Evolutionary conservation across 495 filamentous ascomycete genomes (phyloP).

Genomic region (Bacidia rubella): DNA sequence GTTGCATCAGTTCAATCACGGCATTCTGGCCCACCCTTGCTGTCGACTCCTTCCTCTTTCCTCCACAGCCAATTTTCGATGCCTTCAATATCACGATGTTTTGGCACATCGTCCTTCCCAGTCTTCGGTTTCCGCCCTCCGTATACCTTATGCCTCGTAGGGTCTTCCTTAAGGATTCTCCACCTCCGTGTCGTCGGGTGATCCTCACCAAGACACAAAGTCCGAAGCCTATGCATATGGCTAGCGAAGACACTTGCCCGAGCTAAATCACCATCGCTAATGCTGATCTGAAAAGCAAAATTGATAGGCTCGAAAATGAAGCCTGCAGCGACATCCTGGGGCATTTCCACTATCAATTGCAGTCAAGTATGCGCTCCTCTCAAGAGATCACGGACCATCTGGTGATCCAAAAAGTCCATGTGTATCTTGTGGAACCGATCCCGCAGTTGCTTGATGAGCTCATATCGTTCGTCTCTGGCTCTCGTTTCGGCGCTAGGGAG

Average conservation of each 20-base stretch:
- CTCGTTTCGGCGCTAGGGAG: conserved; percentile 16
- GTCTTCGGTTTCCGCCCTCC: conserved; percentile 26
- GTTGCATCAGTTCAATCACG: too few species aligned
- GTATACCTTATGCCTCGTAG: conserved; percentile 18
- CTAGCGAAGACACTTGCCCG: conserved; percentile 33
- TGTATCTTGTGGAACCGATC: conserved; percentile 22
- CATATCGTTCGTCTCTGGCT: conserved; percentile 22
- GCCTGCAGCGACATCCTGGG: conserved; percentile 19
- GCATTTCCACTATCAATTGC: conserved; percentile 22
- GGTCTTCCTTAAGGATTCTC: conserved; percentile 23
- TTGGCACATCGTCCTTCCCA: conserved; percentile 20
- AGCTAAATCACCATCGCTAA: conserved; percentile 30
- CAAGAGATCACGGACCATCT: conserved; percentile 18
- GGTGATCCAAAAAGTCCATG: conserved; percentile 4
- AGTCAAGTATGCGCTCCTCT: conserved; percentile 19
- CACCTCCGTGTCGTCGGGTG: conserved; percentile 20
- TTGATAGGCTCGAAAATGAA: conserved; percentile 27
- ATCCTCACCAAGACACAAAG: conserved; percentile 26
- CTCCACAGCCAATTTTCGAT: conserved; percentile 36
- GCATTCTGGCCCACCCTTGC: too few species aligned
- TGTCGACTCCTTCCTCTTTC: too few species aligned
- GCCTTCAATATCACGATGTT: conserved; percentile 16
- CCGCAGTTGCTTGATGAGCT: conserved; percentile 23
- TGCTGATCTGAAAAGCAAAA: conserved; percentile 34
- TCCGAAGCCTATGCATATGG: conserved; percentile 19